Evolutionary conservation across 441 rosid species (phyloP).

Genomic region (Pelargonium fulgidum): DNA sequence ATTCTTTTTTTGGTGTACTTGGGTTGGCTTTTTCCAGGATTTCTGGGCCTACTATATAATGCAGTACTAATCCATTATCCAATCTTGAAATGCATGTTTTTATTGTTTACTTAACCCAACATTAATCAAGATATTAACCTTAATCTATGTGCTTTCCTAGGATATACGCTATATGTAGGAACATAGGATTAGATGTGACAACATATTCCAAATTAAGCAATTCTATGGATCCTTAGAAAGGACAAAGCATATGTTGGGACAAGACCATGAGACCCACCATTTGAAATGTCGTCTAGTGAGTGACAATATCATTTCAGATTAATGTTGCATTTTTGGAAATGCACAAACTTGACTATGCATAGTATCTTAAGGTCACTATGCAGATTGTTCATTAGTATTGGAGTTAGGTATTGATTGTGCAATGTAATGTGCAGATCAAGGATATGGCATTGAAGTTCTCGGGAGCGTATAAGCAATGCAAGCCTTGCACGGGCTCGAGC

Average conservation of each 20-base stretch:
- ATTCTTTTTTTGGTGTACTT: background rate
- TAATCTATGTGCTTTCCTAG: background rate
- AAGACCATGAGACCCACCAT: background rate
- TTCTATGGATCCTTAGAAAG: background rate
- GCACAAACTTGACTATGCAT: slow-evolving; percentile 29
- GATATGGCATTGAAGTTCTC: slow-evolving; percentile 89
- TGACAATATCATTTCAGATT: background rate
- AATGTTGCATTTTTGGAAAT: background rate
- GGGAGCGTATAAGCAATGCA: slow-evolving; percentile 72
- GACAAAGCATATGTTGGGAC: background rate
- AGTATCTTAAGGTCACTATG: no score
- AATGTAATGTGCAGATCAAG: slow-evolving; percentile 55
- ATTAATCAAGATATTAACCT: background rate
- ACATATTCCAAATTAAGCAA: background rate
- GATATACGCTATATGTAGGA: background rate
- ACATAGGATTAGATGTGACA: background rate
- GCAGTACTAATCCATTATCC: background rate
- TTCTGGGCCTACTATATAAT: background rate
- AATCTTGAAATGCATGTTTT: background rate
- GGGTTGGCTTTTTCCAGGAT: background rate
- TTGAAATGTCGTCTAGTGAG: background rate
- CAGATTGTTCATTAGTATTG: background rate
- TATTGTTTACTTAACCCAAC: background rate
- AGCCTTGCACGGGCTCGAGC: slow-evolving; percentile 70
- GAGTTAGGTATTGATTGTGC: slow-evolving; percentile 37